Evolutionary conservation across 2,329 filamentous ascomycete genomes (phyloP), one percentile per base, ranked within the genome.

Genomic region (Chaetomiaceae sp.): DNA sequence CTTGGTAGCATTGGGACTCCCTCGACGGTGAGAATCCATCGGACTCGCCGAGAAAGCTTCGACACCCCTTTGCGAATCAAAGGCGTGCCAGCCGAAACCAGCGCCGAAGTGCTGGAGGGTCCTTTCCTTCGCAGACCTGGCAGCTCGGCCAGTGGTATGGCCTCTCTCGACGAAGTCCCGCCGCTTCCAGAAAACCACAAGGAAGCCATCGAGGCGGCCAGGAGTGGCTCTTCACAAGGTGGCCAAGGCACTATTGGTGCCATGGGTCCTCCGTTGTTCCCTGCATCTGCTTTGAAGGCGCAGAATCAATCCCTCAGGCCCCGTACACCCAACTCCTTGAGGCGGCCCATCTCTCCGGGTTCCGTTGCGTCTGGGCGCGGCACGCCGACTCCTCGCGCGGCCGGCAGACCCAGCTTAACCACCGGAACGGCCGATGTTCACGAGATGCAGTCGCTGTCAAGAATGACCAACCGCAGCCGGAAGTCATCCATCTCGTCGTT

Each of bases 401-500:
- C 46, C 23, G 40, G 64, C 48, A 73, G 76, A 51, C 68, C 70
- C 44, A 70, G 71, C 56, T 70, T 74, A 43, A 68, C 73, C 44
- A 75, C 76, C 27, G 78, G 73, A 19, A 67, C 68, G 20, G 65
- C 65, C 3, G 74, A 78, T 54, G 55, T 75, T 42, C 70, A 82
- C 3, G 74, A 78, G 53, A 54, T 74, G 44, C 70, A 81, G 12
- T 78, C 78, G 4, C 73, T 77, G 2, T 69, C 72, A 2, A 70
- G 70, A 53, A 58, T 69, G 43, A 66, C 65, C 8, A 62, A 65
- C 54, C 60, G 67, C 61, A 77, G 74, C 58, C 81, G 86, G 38
- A 83, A 87, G 58, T 95, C 90, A 3, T 99, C 93, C 0, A 82
- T 97, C 6, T 96, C 93, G 0, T 97, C 93, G 0, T 99, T 99